These are phyloP conservation scores for Rhodamnia argentea DNA, from an alignment of 345 rosid species.

Conservation along the genomic window DNA sequence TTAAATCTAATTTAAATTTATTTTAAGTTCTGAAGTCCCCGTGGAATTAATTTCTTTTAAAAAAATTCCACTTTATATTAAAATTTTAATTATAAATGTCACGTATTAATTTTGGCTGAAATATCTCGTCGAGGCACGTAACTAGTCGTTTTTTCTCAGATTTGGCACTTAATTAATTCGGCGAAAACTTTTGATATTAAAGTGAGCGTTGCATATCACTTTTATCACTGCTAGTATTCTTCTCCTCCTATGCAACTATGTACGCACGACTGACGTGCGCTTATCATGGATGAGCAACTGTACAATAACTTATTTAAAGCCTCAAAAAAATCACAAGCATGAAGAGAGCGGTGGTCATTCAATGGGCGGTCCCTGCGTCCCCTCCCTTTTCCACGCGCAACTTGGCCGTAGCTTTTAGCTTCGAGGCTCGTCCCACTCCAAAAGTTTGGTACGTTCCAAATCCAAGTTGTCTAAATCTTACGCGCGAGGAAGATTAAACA, in stretches of 20 bases:
- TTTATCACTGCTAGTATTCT: no score
- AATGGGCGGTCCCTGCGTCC: background rate
- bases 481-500: background rate
- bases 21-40: no score
- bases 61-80: no score
- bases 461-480: background rate
- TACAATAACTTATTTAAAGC: background rate
- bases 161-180: no score
- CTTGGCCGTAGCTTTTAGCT: background rate
- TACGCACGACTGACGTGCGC: background rate
- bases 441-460: background rate
- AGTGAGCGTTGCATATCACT: no score
- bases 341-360: background rate
- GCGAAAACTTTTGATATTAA: no score
- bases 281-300: background rate
- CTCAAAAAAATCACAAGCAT: background rate
- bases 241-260: background rate
- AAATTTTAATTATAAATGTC: no score
- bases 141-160: no score
- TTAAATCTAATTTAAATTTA: no score
- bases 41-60: no score
- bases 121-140: no score
- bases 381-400: background rate
- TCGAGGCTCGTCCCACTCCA: background rate
- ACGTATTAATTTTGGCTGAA: no score